Evolutionary conservation across 768 basidiomycete genomes (phyloP).

Genomic region (Suillus clintonianus): DNA sequence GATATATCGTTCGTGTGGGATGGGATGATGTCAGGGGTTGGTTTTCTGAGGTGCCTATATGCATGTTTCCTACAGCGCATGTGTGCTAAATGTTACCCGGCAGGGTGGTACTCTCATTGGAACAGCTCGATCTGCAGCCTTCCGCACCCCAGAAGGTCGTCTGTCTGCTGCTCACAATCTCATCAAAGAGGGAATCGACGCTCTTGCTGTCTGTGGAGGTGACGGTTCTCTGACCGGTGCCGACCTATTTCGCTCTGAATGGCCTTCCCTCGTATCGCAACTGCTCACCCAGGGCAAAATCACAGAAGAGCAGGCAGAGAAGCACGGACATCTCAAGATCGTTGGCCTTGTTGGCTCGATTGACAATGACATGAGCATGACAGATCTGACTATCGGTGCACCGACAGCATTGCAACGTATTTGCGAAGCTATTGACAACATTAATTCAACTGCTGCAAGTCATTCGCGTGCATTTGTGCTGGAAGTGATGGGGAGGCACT

Average conservation of each 20-base stretch:
- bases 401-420: conserved; percentile 95
- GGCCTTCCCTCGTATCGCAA: conserved; percentile 80
- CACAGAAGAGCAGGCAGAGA: conserved; percentile 66
- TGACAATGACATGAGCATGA: conserved; percentile 99
- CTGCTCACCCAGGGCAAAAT: conserved; percentile 76
- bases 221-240: conserved; percentile 97
- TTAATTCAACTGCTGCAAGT: conserved; percentile 93
- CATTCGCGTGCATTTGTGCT: conserved; percentile 98
- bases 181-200: conserved; percentile 96
- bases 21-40: conserved; percentile 98
- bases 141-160: conserved; percentile 87
- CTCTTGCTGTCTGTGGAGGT: conserved; percentile 95
- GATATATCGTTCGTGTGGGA: conserved; percentile 93
- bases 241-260: conserved; percentile 90
- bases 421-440: conserved; percentile 97
- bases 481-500: conserved; percentile 99
- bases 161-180: conserved; percentile 88
- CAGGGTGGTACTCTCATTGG: conserved; percentile 96
- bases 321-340: conserved; percentile 85
- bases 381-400: conserved; percentile 96
- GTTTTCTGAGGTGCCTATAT: conserved; percentile 76
- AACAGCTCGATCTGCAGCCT: conserved; percentile 83
- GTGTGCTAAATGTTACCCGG: not conserved
- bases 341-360: conserved; percentile 99
- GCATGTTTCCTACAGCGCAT: not conserved